Percentiles rank a stretch among this genome's conserved stretches.
These are phyloP conservation scores for Emmonsiellopsis sp. DNA, from an alignment of 2,329 filamentous ascomycete species.

Conservation along the genomic window DNA sequence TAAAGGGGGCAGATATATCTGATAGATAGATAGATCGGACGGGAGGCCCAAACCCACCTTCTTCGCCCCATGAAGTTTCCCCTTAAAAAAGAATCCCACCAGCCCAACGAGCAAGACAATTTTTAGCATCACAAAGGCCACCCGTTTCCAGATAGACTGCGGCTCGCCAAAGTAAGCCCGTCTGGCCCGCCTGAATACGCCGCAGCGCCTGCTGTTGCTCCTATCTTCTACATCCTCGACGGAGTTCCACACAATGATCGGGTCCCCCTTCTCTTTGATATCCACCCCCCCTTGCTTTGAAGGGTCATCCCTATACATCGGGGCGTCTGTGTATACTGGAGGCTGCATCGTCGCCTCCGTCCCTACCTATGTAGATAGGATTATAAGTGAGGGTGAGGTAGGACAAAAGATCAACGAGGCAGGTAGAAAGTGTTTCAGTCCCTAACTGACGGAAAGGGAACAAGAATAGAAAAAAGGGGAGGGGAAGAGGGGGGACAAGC, in stretches of 20 bases:
- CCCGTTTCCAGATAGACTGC: neutral
- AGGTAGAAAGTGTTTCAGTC: neutral
- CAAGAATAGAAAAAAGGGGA: too few species aligned
- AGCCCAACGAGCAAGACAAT: conserved; percentile 1
- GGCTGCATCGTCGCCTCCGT: neutral
- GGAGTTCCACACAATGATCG: too few species aligned
- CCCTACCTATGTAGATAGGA: neutral
- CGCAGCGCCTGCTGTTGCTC: neutral
- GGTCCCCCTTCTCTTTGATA: neutral
- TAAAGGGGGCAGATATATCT: neutral
- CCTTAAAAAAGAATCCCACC: neutral
- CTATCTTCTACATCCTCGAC: neutral
- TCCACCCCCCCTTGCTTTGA: neutral
- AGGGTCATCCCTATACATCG: conserved; percentile 1
- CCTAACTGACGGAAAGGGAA: neutral
- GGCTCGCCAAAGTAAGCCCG: neutral
- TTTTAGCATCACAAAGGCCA: neutral
- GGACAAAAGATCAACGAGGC: neutral
- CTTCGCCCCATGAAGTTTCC: neutral
- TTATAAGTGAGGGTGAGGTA: neutral
- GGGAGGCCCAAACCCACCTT: neutral
- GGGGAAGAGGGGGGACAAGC: neutral
- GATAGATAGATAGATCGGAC: neutral
- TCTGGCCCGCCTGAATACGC: neutral
- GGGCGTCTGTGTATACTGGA: neutral